Evolutionary conservation across 139 green algal species (phyloP).

Genomic region (Chlamydomonas sp.): DNA sequence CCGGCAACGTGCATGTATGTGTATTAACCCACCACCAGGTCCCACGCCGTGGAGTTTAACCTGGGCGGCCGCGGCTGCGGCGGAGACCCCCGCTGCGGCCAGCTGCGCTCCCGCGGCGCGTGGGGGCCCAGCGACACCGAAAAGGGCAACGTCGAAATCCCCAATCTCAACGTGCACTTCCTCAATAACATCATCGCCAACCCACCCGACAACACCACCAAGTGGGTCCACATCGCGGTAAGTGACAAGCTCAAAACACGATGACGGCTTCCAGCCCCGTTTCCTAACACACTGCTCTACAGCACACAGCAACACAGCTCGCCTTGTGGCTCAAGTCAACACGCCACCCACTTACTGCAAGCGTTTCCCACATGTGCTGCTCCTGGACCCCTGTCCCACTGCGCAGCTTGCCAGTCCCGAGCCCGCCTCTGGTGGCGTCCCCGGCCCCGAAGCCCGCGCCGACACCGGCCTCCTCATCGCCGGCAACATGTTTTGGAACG

Average conservation of each 20-base stretch:
- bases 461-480: neutral
- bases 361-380: neutral
- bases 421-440: neutral
- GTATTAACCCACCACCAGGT: neutral
- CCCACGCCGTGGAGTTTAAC: neutral
- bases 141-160: neutral
- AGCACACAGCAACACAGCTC: no score
- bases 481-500: neutral
- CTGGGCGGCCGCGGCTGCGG: neutral
- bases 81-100: neutral
- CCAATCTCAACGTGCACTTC: slow-evolving; percentile 11
- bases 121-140: neutral
- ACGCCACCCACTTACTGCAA: no score
- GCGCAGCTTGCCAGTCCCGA: neutral
- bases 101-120: neutral
- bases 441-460: neutral
- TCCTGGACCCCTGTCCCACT: neutral
- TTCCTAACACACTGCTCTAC: neutral
- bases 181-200: slow-evolving; percentile 32
- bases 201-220: neutral
- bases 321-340: no score
- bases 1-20: no score
- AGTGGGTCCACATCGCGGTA: neutral
- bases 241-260: neutral
- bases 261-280: neutral